A percentile compares a stretch with the other conserved stretches of the same genome.
These are phyloP conservation scores for Ceratobasidium sp. DNA, from an alignment of 1,284 basidiomycete species.

Conservation along the genomic window DNA sequence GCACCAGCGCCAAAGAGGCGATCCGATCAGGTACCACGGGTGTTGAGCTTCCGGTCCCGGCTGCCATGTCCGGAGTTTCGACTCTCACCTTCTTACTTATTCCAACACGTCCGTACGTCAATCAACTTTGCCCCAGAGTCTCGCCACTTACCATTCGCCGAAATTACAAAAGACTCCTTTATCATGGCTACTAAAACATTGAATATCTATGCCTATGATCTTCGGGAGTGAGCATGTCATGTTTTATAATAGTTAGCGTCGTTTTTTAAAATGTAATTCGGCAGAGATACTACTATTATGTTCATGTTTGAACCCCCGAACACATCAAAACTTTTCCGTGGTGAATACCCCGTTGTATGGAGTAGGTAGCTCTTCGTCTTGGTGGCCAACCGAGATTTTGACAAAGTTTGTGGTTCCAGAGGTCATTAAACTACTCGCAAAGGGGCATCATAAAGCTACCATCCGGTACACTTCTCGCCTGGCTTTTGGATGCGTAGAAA, in stretches of 20 bases:
- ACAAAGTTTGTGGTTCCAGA: not conserved
- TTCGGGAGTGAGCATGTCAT: conserved; percentile 9
- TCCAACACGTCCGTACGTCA: not conserved
- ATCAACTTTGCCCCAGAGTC: not conserved
- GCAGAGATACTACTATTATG: conserved; percentile 11
- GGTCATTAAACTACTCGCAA: conserved; percentile 6
- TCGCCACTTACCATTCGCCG: not conserved
- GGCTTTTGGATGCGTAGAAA: conserved; percentile 12
- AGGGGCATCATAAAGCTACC: not conserved
- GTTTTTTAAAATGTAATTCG: not conserved
- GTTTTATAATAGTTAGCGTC: not conserved
- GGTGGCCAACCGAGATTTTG: not conserved
- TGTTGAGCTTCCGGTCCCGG: not conserved
- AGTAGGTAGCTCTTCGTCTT: conserved; percentile 7
- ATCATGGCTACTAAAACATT: conserved; percentile 24
- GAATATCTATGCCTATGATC: conserved; percentile 29
- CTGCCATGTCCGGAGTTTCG: not conserved
- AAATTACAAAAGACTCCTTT: not conserved
- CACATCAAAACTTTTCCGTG: not conserved
- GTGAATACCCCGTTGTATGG: conserved; percentile 19
- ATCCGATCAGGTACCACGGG: not conserved
- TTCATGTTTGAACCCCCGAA: conserved; percentile 35
- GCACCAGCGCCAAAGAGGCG: not conserved
- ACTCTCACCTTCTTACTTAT: not conserved
- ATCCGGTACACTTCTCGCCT: conserved; percentile 11